phyloP scores from a whole-genome alignment of 106 monocot species.

The Dendrobium chrysotoxum region DNA sequence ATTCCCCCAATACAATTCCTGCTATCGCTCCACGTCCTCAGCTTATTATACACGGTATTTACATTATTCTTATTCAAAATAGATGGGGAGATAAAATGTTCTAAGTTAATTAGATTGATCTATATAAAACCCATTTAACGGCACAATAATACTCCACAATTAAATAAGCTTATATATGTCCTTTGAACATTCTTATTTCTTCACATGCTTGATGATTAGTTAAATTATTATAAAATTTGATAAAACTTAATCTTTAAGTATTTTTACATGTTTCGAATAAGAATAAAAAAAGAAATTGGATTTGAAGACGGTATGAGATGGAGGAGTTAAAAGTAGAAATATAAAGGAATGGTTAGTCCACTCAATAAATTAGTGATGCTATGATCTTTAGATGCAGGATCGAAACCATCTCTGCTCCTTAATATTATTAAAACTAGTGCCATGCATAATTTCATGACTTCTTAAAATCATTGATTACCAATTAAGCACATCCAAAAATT shows the following conservation, averaged over 20 bases:
- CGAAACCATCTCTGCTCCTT: no score
- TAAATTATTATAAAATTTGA: background rate
- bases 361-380: no score
- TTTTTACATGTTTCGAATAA: no score
- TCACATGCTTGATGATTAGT: background rate
- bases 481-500: no score
- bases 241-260: background rate
- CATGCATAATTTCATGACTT: no score
- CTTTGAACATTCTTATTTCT: background rate
- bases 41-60: constrained; percentile 65
- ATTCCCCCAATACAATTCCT: constrained; percentile 69
- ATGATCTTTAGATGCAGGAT: no score
- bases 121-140: background rate
- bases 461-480: no score
- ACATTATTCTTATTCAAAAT: background rate
- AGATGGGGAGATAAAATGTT: background rate
- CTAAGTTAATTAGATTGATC: background rate
- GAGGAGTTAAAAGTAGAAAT: no score
- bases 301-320: no score
- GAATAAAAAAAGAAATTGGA: no score
- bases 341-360: no score
- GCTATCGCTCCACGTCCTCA: constrained; percentile 57
- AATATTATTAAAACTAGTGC: no score
- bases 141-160: background rate
- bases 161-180: background rate